A percentile compares a stretch with the other conserved stretches of the same genome.
phyloP scores from a whole-genome alignment of 2,329 filamentous ascomycete genomes.

The Xylariomycetidae sp. region DNA sequence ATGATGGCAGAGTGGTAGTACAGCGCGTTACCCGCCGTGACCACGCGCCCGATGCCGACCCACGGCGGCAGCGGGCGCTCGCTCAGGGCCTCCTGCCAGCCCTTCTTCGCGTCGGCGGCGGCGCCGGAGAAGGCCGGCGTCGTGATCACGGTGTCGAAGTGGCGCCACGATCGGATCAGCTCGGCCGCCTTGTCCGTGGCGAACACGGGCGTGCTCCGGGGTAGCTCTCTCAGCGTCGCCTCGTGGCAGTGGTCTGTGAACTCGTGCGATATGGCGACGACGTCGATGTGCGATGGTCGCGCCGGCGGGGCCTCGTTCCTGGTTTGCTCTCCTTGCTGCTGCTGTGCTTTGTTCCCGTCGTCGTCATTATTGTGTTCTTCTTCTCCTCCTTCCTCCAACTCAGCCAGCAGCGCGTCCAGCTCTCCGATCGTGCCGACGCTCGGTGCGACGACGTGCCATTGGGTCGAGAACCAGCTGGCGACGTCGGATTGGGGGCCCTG shows the following conservation, averaged over 20 bases:
- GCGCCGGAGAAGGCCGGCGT: constrained; percentile 39
- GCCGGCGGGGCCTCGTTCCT: no score
- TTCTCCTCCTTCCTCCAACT: constrained; percentile 36
- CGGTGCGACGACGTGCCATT: constrained; percentile 55
- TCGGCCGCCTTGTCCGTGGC: constrained; percentile 54
- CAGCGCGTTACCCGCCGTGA: constrained; percentile 48
- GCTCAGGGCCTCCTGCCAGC: constrained; percentile 20
- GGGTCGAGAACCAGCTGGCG: constrained; percentile 59
- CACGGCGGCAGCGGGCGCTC: constrained; percentile 46
- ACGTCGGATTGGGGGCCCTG: constrained; percentile 59
- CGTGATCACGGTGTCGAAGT: constrained; percentile 53
- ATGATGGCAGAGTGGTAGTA: constrained; percentile 60
- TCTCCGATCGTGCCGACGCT: constrained; percentile 50
- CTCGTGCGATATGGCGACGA: constrained; percentile 57
- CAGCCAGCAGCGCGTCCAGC: constrained; percentile 46
- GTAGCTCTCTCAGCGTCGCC: constrained; percentile 53
- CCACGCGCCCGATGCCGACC: constrained; percentile 56
- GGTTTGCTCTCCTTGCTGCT: constrained; percentile 16
- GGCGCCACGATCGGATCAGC: constrained; percentile 52
- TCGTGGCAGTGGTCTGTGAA: constrained; percentile 67
- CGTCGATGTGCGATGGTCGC: constrained; percentile 54
- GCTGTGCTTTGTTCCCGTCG: background rate
- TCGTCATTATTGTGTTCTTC: constrained; percentile 6
- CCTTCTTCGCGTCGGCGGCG: constrained; percentile 5
- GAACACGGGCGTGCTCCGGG: constrained; percentile 50